Conservation (phyloP, 352 stramenopile species). For the Phytopythium montanum region DNA sequence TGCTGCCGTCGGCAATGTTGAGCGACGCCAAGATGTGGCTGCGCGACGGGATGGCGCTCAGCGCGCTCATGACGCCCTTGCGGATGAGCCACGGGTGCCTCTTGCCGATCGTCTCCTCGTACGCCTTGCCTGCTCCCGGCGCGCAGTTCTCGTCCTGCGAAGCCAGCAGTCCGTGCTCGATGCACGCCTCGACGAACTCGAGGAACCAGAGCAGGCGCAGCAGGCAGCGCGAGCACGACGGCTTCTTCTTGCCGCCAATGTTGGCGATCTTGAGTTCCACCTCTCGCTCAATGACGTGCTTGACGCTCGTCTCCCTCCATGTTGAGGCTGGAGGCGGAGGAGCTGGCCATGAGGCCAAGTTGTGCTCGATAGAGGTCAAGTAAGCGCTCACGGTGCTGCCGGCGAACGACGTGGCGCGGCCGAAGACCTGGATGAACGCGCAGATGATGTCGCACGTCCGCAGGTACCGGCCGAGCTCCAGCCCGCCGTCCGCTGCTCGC, state of each 20-base stretch:
- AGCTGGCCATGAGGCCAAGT: slow-evolving; percentile 44
- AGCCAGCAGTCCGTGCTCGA: slow-evolving; percentile 65
- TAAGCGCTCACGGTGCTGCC: slow-evolving; percentile 72
- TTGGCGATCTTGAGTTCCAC: slow-evolving; percentile 53
- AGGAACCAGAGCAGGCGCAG: slow-evolving; percentile 80
- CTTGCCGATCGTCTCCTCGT: slow-evolving; percentile 77
- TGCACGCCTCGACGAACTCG: slow-evolving; percentile 77
- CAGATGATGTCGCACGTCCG: slow-evolving; percentile 57
- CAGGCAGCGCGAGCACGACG: slow-evolving; percentile 67
- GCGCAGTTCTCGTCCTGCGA: slow-evolving; percentile 64
- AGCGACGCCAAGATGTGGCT: slow-evolving; percentile 53
- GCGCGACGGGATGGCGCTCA: slow-evolving; percentile 59
- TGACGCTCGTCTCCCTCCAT: slow-evolving; percentile 59
- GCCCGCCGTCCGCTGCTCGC: slow-evolving; percentile 27
- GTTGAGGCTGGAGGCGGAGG: slow-evolving; percentile 15
- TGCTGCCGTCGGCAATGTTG: slow-evolving; percentile 22
- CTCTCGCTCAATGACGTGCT: slow-evolving; percentile 56
- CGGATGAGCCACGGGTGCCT: slow-evolving; percentile 84
- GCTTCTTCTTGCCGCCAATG: slow-evolving; percentile 80
- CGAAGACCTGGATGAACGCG: slow-evolving; percentile 72
- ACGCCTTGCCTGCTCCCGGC: slow-evolving; percentile 63
- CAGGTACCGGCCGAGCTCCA: slow-evolving; percentile 54
- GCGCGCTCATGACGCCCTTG: slow-evolving; percentile 75
- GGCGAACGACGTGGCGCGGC: slow-evolving; percentile 76
- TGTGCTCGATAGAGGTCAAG: slow-evolving; percentile 63